phyloP scores from a whole-genome alignment of 169 alveolate species.

The Babesia bovis region DNA sequence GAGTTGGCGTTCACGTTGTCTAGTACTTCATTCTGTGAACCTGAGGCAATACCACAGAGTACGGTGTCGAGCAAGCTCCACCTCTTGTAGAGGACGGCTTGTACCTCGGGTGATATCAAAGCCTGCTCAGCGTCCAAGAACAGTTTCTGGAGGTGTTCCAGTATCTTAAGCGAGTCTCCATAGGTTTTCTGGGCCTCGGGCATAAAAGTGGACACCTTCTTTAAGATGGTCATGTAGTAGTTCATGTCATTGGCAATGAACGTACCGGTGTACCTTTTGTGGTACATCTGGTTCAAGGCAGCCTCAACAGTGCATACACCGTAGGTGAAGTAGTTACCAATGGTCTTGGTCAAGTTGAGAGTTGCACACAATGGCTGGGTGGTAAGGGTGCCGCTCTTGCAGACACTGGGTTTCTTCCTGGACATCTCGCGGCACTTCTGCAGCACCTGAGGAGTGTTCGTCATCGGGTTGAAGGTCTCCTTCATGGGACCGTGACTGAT shows the following conservation, averaged over 20 bases:
- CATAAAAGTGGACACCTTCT: background rate
- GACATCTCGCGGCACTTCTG: background rate
- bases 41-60: conserved; percentile 51
- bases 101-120: conserved; percentile 41
- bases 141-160: conserved; percentile 22
- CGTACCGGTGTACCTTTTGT: conserved; percentile 14
- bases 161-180: conserved; percentile 7
- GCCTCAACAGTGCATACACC: conserved; percentile 53
- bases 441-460: background rate
- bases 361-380: background rate
- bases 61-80: conserved; percentile 28
- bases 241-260: conserved; percentile 11
- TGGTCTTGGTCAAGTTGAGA: conserved; percentile 15
- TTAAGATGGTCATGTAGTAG: background rate
- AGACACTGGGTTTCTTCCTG: conserved; percentile 10
- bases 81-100: conserved; percentile 51
- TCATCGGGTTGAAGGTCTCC: background rate
- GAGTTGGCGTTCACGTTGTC: conserved; percentile 7
- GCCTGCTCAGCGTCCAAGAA: conserved; percentile 46
- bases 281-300: conserved; percentile 60
- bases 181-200: background rate
- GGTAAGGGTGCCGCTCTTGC: conserved; percentile 4
- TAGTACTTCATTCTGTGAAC: background rate
- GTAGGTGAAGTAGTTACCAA: conserved; percentile 28
- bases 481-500: conserved; percentile 5